Base-by-base conservation (phyloP, 1,284 basidiomycete genomes). In the Bjerkandera adusta region DNA sequence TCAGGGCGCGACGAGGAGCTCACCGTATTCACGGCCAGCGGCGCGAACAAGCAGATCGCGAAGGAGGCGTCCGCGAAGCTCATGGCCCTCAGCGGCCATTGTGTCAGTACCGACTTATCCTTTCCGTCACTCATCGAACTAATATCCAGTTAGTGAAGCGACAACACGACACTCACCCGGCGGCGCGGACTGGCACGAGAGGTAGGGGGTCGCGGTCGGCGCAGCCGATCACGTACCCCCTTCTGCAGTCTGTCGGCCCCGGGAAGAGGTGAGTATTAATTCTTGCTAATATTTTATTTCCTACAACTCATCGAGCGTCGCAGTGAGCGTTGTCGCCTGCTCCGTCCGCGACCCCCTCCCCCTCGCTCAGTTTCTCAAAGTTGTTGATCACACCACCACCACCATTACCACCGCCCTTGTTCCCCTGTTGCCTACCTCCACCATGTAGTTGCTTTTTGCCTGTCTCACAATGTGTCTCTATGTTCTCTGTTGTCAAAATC, bases 81-180 rank as follows among this genome's bases (percentile, higher is more conserved):
- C 15, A 59, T 61, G 55, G 58, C 58, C 4, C 42, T 41, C 4
- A 60, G 60, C 33, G 58, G 60, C 5, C 56, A 55, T 30, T 61
- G 60, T 41, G 60, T 60, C 22, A 49, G 59, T 48, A 6, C 22
- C 5, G 22, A 5, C 34, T 20, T 10, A 16, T 36, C 5, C 18
- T n/a, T 5, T 5, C 16, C 18, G 34, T 36, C 18, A 36, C 8
- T 21, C 18, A 36, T 21, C 34, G 22, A 34, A 21, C 3, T 18
- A 36, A 20, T n/a, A n/a, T 20, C 34, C 36, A 22, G 21, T 16
- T 15, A 38, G 36, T 38, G 34, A 16, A 13, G 32, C 5, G 18
- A 13, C 5, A 8, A 36, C 34, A 3, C 34, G n/a, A 6, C 34
- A 8, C 15, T 36, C 16, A 16, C 22, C 16, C n/a, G 27, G 27